These are phyloP conservation scores for Heritiera fomes DNA, from an alignment of 345 rosid species.

Conservation along the genomic window DNA sequence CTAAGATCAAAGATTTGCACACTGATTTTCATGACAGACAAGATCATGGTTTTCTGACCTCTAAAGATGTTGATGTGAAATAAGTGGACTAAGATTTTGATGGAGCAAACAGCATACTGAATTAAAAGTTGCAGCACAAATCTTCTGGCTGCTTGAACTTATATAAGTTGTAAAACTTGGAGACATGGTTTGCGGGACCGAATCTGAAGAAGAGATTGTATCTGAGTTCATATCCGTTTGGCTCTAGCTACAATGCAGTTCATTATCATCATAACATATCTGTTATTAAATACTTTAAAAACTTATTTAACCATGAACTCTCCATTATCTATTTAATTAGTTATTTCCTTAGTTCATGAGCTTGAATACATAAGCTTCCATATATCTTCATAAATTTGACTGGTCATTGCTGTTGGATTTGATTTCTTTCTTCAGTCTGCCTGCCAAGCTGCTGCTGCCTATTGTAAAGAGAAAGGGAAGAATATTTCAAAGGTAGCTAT, in stretches of 20 bases:
- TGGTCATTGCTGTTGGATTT: background rate
- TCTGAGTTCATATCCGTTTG: background rate
- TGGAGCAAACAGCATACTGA: background rate
- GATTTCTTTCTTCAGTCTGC: constrained; percentile 45
- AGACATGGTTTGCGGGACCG: background rate
- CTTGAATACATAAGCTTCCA: background rate
- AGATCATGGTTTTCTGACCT: background rate
- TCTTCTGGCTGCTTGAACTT: background rate
- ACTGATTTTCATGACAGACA: background rate
- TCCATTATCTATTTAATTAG: background rate
- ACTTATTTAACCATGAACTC: background rate
- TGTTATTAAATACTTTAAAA: no score
- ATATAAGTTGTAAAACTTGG: background rate
- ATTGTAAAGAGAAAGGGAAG: constrained; percentile 76
- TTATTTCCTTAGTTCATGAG: background rate
- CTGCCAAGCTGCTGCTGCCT: constrained; percentile 65
- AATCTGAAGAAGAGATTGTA: background rate
- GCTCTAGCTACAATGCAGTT: background rate
- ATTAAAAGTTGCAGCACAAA: background rate
- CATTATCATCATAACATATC: background rate
- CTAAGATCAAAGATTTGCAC: background rate
- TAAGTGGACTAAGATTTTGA: background rate
- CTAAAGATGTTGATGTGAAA: background rate
- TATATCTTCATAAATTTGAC: background rate
- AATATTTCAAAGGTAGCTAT: constrained; percentile 78